A percentile compares a stretch with the other conserved stretches of the same genome.
These are phyloP conservation scores for Gracilaria domingensis DNA, from an alignment of 23 red algal genomes.

Conservation along the genomic window DNA sequence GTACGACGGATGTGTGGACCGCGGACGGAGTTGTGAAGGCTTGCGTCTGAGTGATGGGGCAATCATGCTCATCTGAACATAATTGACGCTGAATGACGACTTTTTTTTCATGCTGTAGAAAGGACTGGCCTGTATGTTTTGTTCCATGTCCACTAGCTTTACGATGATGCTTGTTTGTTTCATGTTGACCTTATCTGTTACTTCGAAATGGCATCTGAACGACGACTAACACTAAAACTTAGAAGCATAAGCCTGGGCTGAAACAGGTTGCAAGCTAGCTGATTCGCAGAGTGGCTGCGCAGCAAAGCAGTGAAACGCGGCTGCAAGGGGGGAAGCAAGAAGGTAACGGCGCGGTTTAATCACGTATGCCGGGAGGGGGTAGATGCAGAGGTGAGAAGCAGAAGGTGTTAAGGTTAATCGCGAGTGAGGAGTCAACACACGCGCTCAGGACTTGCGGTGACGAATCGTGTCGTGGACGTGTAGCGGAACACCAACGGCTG, in stretches of 20 bases:
- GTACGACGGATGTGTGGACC: slow-evolving; percentile 26
- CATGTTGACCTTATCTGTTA: not conserved
- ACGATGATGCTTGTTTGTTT: no score
- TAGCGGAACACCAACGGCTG: no score
- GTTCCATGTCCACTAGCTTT: not conserved
- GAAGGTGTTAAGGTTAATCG: no score
- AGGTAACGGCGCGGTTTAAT: no score
- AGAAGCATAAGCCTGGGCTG: not conserved
- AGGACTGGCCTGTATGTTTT: not conserved
- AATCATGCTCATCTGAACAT: not conserved
- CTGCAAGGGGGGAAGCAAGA: no score
- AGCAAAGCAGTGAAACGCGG: no score
- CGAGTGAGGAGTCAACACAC: no score
- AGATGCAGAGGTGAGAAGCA: no score
- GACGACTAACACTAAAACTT: not conserved
- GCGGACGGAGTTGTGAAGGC: not conserved
- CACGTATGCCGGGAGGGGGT: no score
- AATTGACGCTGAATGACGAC: not conserved
- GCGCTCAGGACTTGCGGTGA: no score
- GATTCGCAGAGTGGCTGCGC: no score
- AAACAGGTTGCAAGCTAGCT: not conserved
- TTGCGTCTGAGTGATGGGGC: not conserved
- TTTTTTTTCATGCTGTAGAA: slow-evolving; percentile 1
- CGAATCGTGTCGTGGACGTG: no score
- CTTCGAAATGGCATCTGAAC: not conserved